phyloP scores from a whole-genome alignment of 2,329 filamentous ascomycete species.

The Septoria linicola region DNA sequence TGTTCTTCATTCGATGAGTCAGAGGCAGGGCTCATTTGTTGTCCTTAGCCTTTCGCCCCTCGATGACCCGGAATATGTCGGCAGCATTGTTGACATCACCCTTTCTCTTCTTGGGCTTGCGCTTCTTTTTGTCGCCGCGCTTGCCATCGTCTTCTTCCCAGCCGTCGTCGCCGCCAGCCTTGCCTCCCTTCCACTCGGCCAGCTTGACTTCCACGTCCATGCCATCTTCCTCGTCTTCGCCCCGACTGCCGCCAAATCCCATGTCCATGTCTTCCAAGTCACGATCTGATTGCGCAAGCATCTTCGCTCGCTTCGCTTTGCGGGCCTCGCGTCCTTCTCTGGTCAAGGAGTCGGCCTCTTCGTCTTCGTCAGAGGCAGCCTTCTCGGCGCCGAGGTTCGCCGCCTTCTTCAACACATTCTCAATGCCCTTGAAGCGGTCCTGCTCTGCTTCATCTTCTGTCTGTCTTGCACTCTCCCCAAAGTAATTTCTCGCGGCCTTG shows the following conservation, averaged over 20 bases:
- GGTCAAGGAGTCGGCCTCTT: conserved; percentile 42
- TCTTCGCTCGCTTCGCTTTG: conserved; percentile 60
- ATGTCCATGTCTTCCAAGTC: conserved; percentile 92
- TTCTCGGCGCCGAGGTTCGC: conserved; percentile 49
- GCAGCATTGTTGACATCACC: conserved; percentile 37
- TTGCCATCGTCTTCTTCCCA: conserved; percentile 57
- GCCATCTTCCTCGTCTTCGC: conserved; percentile 79
- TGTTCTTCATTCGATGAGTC: neutral
- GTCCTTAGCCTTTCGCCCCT: conserved; percentile 31
- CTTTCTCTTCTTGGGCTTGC: conserved; percentile 67
- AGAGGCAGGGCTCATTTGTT: conserved; percentile 28
- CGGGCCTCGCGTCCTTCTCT: conserved; percentile 62
- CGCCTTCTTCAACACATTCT: conserved; percentile 68
- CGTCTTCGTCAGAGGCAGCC: conserved; percentile 44
- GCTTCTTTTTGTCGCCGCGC: conserved; percentile 68
- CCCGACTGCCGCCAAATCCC: conserved; percentile 85
- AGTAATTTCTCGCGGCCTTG: conserved; percentile 38
- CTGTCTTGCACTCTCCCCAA: conserved; percentile 31
- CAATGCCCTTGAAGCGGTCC: conserved; percentile 34
- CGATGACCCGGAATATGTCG: conserved; percentile 38
- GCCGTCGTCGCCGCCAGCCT: conserved; percentile 51
- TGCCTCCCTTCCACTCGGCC: conserved; percentile 59
- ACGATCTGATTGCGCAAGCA: conserved; percentile 69
- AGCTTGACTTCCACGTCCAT: conserved; percentile 61
- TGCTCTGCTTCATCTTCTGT: conserved; percentile 18